Base-by-base conservation (phyloP, 805 yeast genomes). In the Candida boidinii region DNA sequence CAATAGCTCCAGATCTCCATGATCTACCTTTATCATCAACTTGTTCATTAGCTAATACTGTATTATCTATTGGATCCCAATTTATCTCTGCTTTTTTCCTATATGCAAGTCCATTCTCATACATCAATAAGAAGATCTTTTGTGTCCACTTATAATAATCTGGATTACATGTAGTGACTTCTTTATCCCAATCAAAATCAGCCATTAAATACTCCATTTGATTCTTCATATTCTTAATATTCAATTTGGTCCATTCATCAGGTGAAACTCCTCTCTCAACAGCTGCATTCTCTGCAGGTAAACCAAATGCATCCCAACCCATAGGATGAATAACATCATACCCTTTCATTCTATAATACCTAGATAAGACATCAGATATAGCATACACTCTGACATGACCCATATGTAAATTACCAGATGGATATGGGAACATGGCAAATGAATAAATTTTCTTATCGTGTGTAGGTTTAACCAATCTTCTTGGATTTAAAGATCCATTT, bases 281-380 rank as follows among this genome's bases (percentile, higher is more conserved):
- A 0, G 98, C 98, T 0, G 98, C 98, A 54, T 92, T 92, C 53
- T 92, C 98, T 1, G 98, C 98, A 0, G 98, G 98, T 18, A 92
- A 64, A 1, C 98, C 98, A 66, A 92, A 92, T 0, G 97, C 95
- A 63, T 92, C 98, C 96, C 96, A 92, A 0, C 98, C 98, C 94
- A 92, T 88, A 0, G 97, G 96, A 51, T 92, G 95, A 2, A 90
- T 65, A 11, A 90, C 95, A 24, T 76, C 60, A 44, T 67, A 70
- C 1, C 96, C 96, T 31, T 70, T 72, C 58, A 84, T 68, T 41
- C 92, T 64, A 42, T 84, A 72, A 54, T 72, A 90, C 42, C 97
- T 64, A 2, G 94, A 70, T 25, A 92, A 51, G 2, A 77, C 80
- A 54, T 92, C 98, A 45, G 88, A 76, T 20, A 92, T 86, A 1